Conservation (phyloP, 176 grass and related monocot genomes). For the Elymus sibiricus region DNA sequence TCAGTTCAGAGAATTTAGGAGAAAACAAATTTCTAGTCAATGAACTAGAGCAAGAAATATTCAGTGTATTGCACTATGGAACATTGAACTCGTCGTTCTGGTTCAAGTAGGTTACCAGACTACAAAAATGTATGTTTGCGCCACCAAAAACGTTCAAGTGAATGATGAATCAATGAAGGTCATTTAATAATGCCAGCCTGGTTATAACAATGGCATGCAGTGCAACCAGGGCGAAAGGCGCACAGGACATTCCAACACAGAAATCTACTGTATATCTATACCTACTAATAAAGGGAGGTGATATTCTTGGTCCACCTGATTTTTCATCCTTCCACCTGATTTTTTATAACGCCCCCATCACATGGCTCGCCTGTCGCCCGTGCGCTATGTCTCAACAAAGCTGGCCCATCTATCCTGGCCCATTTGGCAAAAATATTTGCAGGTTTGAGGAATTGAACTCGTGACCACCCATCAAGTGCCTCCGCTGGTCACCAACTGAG, state of each 20-base stretch:
- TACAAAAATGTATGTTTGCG: background rate
- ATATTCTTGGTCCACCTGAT: too few species aligned
- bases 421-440: too few species aligned
- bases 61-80: background rate
- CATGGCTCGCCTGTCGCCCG: too few species aligned
- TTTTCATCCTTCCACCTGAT: too few species aligned
- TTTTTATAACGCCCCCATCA: too few species aligned
- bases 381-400: too few species aligned
- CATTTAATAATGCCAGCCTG: background rate
- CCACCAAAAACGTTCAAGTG: background rate
- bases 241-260: background rate
- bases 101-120: background rate
- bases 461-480: too few species aligned
- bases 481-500: too few species aligned
- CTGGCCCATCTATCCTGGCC: too few species aligned
- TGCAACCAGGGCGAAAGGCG: background rate
- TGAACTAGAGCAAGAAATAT: background rate
- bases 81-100: background rate
- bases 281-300: too few species aligned
- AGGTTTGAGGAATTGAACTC: too few species aligned
- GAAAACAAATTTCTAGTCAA: slow-evolving; percentile 15
- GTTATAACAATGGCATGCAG: background rate
- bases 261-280: background rate
- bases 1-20: slow-evolving; percentile 16
- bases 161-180: slow-evolving; percentile 4